phyloP scores from a whole-genome alignment of 2,329 filamentous ascomycete genomes.

The Emergomyces pasteurianus region DNA sequence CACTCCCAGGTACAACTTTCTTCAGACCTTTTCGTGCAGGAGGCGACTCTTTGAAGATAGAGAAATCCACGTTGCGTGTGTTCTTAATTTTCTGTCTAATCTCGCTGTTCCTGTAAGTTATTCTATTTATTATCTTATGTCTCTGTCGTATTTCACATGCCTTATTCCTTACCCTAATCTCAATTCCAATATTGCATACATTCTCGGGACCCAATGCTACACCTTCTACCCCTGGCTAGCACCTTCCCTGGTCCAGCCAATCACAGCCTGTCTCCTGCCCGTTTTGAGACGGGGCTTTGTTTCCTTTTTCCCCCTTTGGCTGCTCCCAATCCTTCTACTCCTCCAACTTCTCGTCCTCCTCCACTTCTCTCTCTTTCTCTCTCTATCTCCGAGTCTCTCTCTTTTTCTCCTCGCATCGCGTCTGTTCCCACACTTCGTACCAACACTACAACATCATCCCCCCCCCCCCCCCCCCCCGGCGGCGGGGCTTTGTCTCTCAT shows the following conservation, averaged over 20 bases:
- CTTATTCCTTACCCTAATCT: too few species aligned
- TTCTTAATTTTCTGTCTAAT: too few species aligned
- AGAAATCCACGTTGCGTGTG: too few species aligned
- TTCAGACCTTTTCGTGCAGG: too few species aligned
- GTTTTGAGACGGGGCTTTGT: neutral
- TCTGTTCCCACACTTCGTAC: neutral
- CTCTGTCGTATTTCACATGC: too few species aligned
- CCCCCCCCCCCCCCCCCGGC: constrained; percentile 2
- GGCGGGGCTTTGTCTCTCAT: constrained; percentile 2
- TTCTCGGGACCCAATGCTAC: too few species aligned
- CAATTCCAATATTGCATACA: too few species aligned
- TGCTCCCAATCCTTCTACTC: constrained; percentile 2
- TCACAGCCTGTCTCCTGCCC: constrained; percentile 5
- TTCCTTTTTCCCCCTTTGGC: neutral
- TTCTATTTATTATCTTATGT: too few species aligned
- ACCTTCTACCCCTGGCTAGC: neutral
- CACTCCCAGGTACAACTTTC: too few species aligned
- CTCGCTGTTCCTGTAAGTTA: too few species aligned
- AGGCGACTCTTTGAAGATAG: too few species aligned
- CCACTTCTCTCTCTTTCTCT: neutral
- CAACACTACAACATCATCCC: neutral
- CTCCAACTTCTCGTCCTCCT: neutral
- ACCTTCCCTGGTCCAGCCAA: neutral
- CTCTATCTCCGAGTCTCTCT: neutral
- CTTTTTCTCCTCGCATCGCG: neutral